A percentile compares a stretch with the other conserved stretches of the same genome.
These are phyloP conservation scores for Fusarium camptoceras DNA, from an alignment of 2,329 filamentous ascomycete genomes.

Conservation along the genomic window DNA sequence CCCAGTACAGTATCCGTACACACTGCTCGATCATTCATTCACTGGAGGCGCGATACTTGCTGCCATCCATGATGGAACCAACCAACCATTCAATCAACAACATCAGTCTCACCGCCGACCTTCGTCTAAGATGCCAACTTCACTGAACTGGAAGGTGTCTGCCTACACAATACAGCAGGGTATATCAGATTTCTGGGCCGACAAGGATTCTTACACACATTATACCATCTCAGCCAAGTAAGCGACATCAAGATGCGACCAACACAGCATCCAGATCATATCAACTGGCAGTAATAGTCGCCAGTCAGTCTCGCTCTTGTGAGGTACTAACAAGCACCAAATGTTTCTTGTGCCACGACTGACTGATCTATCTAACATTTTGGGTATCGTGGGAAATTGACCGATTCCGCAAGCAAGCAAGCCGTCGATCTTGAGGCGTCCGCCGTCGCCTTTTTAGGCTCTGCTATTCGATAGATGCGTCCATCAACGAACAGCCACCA, in stretches of 20 bases:
- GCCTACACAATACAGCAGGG: neutral
- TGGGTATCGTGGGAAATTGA: conserved; percentile 9
- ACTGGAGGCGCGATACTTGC: conserved; percentile 14
- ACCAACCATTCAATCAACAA: conserved; percentile 7
- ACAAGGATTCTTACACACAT: conserved; percentile 24
- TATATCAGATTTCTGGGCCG: neutral
- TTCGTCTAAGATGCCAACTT: neutral
- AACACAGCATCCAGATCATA: neutral
- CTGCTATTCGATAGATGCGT: conserved; percentile 31
- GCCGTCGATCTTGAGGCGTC: conserved; percentile 28
- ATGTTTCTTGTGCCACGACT: conserved; percentile 17
- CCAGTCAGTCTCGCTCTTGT: neutral
- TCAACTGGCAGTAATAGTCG: neutral
- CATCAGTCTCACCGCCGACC: conserved; percentile 26
- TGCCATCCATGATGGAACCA: conserved; percentile 1
- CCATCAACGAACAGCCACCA: conserved; percentile 23
- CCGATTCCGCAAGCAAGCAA: conserved; percentile 27
- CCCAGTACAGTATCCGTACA: neutral
- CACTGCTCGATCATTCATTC: conserved; percentile 13
- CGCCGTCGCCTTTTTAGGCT: conserved; percentile 23
- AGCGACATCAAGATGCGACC: conserved; percentile 3
- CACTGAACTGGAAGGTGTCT: conserved; percentile 5
- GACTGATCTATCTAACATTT: conserved; percentile 7
- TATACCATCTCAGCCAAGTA: conserved; percentile 19
- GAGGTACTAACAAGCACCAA: neutral